phyloP scores from a whole-genome alignment of 208 protist species.

The Acanthamoeba lenticulata region DNA sequence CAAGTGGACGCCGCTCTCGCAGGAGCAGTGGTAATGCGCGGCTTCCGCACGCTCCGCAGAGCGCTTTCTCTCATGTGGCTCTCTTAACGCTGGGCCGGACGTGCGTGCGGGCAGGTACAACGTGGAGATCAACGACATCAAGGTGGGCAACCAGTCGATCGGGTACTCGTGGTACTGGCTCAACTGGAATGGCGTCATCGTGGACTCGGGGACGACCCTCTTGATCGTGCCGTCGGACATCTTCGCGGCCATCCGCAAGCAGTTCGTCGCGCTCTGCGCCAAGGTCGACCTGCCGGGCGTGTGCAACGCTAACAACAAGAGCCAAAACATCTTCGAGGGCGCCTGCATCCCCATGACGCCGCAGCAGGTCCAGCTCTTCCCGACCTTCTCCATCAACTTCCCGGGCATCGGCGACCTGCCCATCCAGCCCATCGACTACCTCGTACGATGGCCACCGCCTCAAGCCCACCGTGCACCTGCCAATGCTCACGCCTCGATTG shows the following conservation, averaged over 20 bases:
- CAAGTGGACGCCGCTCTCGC: conserved; percentile 10
- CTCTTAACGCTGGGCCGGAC: too few species aligned
- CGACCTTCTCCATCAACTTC: conserved; percentile 6
- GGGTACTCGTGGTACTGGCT: conserved; percentile 7
- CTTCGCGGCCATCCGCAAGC: conserved; percentile 1
- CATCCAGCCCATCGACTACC: conserved; percentile 34
- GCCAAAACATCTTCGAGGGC: conserved; percentile 5
- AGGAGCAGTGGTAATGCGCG: conserved; percentile 48
- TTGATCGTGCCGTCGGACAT: background rate
- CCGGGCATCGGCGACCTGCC: conserved; percentile 17
- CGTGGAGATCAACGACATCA: conserved; percentile 44
- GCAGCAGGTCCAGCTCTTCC: background rate
- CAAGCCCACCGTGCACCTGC: background rate
- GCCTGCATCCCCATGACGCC: background rate
- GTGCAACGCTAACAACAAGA: background rate
- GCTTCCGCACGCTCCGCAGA: too few species aligned
- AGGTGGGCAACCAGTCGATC: conserved; percentile 12
- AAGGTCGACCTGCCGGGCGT: conserved; percentile 20
- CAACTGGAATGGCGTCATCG: conserved; percentile 39
- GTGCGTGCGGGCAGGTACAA: too few species aligned
- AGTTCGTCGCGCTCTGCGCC: background rate
- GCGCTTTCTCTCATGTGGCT: too few species aligned
- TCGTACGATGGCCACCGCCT: background rate
- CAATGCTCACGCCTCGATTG: background rate
- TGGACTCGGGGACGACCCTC: conserved; percentile 35